Evolutionary conservation across 176 grass and related monocot genomes (phyloP), one percentile per base, ranked within the genome.

Genomic region (Aegilops bicornis): DNA sequence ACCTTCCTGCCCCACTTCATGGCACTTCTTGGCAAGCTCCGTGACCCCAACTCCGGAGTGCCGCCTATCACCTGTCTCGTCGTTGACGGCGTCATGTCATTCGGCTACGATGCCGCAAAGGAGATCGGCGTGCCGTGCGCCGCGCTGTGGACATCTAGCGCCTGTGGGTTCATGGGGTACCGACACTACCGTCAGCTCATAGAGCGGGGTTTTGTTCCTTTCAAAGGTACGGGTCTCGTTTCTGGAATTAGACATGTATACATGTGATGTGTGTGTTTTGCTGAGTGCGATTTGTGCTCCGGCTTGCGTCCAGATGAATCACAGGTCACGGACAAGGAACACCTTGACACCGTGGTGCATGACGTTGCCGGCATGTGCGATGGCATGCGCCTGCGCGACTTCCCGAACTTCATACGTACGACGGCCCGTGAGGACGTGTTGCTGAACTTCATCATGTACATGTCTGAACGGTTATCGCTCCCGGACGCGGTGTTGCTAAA

Each of bases 361-460:
- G 89, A 83, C 82, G 85, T 92, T 31, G 39, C 31, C 0, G 93
- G 93, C 6, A 88, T 89, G 90, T 86, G 84, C 74, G 50, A 54
- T 2, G 50, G 6, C 17, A 54, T 54, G 50, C 50, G 50, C 50
- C 50, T 54, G 50, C 50, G 50, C 50, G 50, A 54, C 16, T 54
- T 54, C 50, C 50, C 50, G 0, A 19, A 54, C 50, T 54, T 54
- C 50, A 54, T 54, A 54, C 50, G 50, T 0, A 54, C 50, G 50
- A 54, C 50, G 50, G 17, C 19, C 16, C 50, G 50, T 16, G 50
- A 54, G 2, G 50, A 54, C 50, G 50, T 54, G 50, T 5, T 54
- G 5, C 50, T 54, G 1, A 54, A 54, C 50, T 54, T 54, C 50
- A 54, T 54, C 50, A 54, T 54, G 50, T 54, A 54, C 14, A 39